Conservation (phyloP, 495 filamentous ascomycete genomes). For the Hypoxylon fuscum region DNA sequence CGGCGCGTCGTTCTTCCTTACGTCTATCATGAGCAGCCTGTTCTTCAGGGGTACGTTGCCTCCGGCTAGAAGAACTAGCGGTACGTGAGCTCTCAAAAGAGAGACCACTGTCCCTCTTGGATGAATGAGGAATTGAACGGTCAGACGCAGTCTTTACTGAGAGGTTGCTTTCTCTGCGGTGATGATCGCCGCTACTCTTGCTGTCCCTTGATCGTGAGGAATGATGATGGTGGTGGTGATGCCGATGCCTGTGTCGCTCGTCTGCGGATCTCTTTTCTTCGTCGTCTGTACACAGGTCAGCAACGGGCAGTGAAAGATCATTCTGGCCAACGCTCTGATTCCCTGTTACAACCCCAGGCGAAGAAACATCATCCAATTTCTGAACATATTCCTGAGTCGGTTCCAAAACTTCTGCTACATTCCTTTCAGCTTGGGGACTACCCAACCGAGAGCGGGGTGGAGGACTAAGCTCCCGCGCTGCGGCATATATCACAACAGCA, state of each 20-base stretch:
- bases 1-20: constrained; percentile 48
- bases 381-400: constrained; percentile 30
- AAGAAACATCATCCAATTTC: constrained; percentile 29
- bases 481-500: constrained; percentile 58
- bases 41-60: constrained; percentile 54
- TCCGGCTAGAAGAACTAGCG: constrained; percentile 33
- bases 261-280: constrained; percentile 49
- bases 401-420: constrained; percentile 17
- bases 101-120: constrained; percentile 46
- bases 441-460: constrained; percentile 23
- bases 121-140: constrained; percentile 40
- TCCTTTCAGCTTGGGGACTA: constrained; percentile 26
- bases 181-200: constrained; percentile 46
- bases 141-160: constrained; percentile 47
- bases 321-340: constrained; percentile 39
- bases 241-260: constrained; percentile 49
- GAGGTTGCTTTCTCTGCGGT: constrained; percentile 46
- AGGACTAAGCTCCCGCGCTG: constrained; percentile 51
- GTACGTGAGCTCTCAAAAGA: constrained; percentile 43
- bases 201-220: constrained; percentile 33
- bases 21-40: constrained; percentile 55
- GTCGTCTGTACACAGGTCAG: constrained; percentile 59
- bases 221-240: constrained; percentile 36
- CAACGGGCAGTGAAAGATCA: constrained; percentile 47
- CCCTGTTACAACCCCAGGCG: constrained; percentile 29